These are phyloP conservation scores for Phytophthora syringae DNA, from an alignment of 352 stramenopile genomes.

Conservation along the genomic window DNA sequence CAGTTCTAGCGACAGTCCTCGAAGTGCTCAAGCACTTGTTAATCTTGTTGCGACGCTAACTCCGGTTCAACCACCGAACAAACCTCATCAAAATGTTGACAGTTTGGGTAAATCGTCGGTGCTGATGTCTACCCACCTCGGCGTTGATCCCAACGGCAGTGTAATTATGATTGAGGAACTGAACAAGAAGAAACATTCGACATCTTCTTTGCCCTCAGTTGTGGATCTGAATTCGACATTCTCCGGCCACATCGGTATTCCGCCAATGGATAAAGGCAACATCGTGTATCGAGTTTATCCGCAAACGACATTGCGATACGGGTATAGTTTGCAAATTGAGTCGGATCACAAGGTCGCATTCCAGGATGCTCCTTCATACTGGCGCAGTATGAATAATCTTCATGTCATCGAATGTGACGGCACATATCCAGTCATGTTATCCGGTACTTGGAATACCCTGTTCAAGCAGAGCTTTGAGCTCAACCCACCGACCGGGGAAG, in stretches of 20 bases:
- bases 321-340: slow-evolving; percentile 66
- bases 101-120: slow-evolving; percentile 19
- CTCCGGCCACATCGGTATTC: slow-evolving; percentile 42
- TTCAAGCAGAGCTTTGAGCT: slow-evolving; percentile 70
- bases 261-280: slow-evolving; percentile 9
- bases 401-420: slow-evolving; percentile 61
- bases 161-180: slow-evolving; percentile 56
- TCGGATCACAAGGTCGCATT: slow-evolving; percentile 47
- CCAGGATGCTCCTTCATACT: slow-evolving; percentile 50
- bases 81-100: slow-evolving; percentile 15
- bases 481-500: slow-evolving; percentile 5
- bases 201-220: slow-evolving; percentile 22
- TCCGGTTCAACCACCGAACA: slow-evolving; percentile 27
- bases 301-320: slow-evolving; percentile 53
- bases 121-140: slow-evolving; percentile 31
- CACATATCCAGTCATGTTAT: slow-evolving; percentile 49
- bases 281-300: slow-evolving; percentile 59
- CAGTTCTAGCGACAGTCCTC: slow-evolving; percentile 17
- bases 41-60: slow-evolving; percentile 51
- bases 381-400: slow-evolving; percentile 48
- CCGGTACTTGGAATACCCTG: slow-evolving; percentile 61
- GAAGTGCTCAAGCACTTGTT: slow-evolving; percentile 5
- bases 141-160: slow-evolving; percentile 54
- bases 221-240: slow-evolving; percentile 48
- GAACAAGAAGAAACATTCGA: neutral